Conservation (phyloP, 805 yeast genomes). For the Monosporozyma solicola region DNA sequence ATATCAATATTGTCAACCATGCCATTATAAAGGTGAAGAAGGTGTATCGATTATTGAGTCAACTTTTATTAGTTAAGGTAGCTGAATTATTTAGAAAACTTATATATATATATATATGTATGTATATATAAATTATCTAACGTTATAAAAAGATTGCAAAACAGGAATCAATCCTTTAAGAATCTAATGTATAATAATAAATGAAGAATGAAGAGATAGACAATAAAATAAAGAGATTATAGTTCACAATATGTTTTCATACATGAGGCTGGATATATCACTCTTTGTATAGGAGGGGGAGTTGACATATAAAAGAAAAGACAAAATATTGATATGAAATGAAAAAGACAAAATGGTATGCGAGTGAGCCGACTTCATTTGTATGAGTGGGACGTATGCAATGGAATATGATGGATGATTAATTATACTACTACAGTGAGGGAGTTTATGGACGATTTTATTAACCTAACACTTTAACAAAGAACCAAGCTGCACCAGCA, state of each 20-base stretch:
- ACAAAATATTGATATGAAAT: too few relatives aligned
- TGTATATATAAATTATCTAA: neutral
- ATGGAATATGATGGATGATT: neutral
- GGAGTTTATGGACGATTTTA: too few relatives aligned
- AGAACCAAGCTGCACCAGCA: slow-evolving; percentile 93
- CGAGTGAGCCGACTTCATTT: neutral
- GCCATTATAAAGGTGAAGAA: slow-evolving; percentile 43
- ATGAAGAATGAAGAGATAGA: neutral
- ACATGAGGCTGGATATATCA: too few relatives aligned
- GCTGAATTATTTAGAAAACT: neutral
- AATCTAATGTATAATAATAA: neutral
- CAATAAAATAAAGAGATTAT: neutral
- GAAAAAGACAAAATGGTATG: neutral
- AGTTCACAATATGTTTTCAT: too few relatives aligned
- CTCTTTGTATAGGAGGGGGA: too few relatives aligned
- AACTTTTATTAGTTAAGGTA: slow-evolving; percentile 47
- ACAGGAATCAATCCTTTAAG: neutral
- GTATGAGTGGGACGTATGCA: neutral
- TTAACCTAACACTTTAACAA: slow-evolving; percentile 64
- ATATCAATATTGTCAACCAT: slow-evolving; percentile 66
- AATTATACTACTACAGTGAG: neutral
- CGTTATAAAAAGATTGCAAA: neutral
- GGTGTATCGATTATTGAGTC: slow-evolving; percentile 71
- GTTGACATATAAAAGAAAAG: too few relatives aligned
- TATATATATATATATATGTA: too few relatives aligned